These are phyloP conservation scores for Gossypium aridum DNA, from an alignment of 441 rosid genomes.

Conservation along the genomic window DNA sequence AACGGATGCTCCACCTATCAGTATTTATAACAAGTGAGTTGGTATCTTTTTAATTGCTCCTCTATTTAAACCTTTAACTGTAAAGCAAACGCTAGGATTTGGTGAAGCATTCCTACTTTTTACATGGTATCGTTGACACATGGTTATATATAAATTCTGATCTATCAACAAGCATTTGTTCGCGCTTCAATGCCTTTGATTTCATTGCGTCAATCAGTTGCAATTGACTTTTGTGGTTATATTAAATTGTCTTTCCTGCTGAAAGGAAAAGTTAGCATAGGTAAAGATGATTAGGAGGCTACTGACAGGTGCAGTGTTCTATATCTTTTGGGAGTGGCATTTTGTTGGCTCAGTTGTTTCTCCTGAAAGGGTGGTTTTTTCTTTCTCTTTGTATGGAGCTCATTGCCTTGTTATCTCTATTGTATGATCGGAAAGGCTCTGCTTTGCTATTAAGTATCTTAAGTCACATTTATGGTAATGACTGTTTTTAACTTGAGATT, in stretches of 20 bases:
- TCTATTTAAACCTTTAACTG: neutral
- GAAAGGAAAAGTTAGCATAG: neutral
- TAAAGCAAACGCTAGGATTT: neutral
- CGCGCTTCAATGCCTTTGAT: neutral
- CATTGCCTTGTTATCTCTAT: neutral
- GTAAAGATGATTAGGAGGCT: neutral
- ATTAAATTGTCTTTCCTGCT: neutral
- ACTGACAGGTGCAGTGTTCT: neutral
- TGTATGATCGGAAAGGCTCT: neutral
- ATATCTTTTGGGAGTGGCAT: neutral
- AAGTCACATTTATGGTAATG: neutral
- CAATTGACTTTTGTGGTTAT: neutral
- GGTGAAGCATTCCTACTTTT: neutral
- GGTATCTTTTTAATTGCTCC: neutral
- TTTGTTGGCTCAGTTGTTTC: neutral
- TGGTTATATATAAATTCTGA: neutral
- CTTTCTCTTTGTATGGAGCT: neutral
- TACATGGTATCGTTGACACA: constrained; percentile 1
- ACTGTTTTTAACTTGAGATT: neutral
- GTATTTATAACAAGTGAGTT: constrained; percentile 53
- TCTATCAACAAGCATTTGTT: neutral
- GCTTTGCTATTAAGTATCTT: neutral
- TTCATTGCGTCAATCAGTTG: neutral
- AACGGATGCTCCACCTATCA: constrained; percentile 64
- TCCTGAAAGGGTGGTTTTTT: neutral